phyloP scores from a whole-genome alignment of 179 eudicot genomes.

The Silene noctiflora region DNA sequence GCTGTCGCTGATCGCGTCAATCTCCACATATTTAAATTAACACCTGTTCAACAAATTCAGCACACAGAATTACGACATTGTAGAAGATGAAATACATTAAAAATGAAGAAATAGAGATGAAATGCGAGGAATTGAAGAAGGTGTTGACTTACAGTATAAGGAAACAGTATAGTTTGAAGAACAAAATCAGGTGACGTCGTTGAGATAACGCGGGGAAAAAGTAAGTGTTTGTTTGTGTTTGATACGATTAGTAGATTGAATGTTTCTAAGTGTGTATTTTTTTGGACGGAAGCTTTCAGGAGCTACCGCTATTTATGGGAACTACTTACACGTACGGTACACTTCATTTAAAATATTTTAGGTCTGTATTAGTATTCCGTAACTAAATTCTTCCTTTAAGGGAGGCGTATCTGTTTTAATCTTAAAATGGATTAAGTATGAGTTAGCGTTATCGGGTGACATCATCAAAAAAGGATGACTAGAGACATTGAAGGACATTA shows the following conservation, averaged over 20 bases:
- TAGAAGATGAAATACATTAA: neutral
- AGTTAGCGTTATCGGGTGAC: too few relatives aligned
- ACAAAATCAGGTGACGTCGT: neutral
- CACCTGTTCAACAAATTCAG: neutral
- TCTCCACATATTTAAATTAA: constrained; percentile 71
- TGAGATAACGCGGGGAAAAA: neutral
- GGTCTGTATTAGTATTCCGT: too few relatives aligned
- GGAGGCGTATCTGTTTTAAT: too few relatives aligned
- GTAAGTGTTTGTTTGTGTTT: neutral
- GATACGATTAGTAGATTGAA: neutral
- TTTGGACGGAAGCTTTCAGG: neutral
- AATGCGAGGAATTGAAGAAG: neutral
- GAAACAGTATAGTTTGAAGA: neutral
- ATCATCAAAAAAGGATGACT: too few relatives aligned
- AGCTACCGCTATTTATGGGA: neutral
- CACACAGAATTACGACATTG: neutral
- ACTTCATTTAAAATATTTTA: too few relatives aligned
- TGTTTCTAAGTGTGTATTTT: too few relatives aligned
- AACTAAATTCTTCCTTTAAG: too few relatives aligned
- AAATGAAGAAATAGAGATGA: neutral
- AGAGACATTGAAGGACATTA: too few relatives aligned
- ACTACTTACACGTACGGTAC: neutral
- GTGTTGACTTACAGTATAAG: neutral
- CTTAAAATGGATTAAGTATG: too few relatives aligned
- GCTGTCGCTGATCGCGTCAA: constrained; percentile 54